Evolutionary conservation across 495 filamentous ascomycete genomes (phyloP), one percentile per base, ranked within the genome.

Genomic region (Penicillium daleae): DNA sequence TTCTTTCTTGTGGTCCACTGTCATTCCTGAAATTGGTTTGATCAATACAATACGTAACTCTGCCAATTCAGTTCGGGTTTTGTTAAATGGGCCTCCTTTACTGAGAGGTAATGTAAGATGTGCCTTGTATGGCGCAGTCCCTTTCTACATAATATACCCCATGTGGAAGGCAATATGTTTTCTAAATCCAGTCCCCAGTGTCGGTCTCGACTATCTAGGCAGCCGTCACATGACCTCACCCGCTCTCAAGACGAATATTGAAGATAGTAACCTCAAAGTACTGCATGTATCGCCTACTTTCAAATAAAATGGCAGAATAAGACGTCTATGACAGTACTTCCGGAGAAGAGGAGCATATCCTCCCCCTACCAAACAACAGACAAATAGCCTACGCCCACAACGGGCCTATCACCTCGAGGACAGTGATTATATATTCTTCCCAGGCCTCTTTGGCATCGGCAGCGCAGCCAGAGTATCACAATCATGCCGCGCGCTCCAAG

Each of bases 381-480:
- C 44, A 31, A 29, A 21, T 60, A 52, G 55, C 55, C 55, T 57
- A 57, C 37, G 55, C 55, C 55, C 55, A 57, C 37, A 57, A 57
- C 26, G 55, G 55, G 21, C 55, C 55, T 15, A 8, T 6, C n/a
- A 27, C 24, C 15, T 57, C 55, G 8, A 8, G 37, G 17, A 60
- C 58, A 0, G 49, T 60, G 13, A 27, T 60, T 3, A 33, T 3
- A 33, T 60, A 12, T 60, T 60, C 35, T 60, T 60, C 49, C 39
- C 58, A 1, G 58, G 58, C 6, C 19, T 60, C 8, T 29, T 60
- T 10, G 42, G 58, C 37, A 26, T 54, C 17, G 58, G 58, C 13
- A 31, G 24, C n/a, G 58, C 33, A 54, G 17, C 32, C 6, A 19
- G 49, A 44, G 33, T 60, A 1, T 31, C 58, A 10, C 37, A 54